These are phyloP conservation scores for Waitea zeae DNA, from an alignment of 1,284 basidiomycete species.

Conservation along the genomic window DNA sequence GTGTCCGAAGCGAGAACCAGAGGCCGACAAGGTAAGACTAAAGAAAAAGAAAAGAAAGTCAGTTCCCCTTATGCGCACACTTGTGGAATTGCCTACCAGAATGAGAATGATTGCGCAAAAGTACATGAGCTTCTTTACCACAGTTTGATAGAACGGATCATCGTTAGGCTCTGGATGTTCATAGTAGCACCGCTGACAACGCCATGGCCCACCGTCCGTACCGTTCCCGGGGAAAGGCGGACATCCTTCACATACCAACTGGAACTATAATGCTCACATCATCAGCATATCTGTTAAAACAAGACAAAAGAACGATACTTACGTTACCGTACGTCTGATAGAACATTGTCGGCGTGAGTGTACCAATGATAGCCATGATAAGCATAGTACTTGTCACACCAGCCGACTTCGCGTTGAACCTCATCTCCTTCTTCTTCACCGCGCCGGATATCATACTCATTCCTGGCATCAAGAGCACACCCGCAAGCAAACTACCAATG, in stretches of 20 bases:
- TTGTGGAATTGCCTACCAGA: conserved; percentile 42
- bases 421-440: conserved; percentile 83
- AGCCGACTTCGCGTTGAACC: conserved; percentile 95
- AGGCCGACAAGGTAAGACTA: conserved; percentile 94
- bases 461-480: conserved; percentile 94
- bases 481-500: conserved; percentile 86
- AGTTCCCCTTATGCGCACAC: conserved; percentile 3
- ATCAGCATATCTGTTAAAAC: conserved; percentile 3
- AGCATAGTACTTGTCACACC: conserved; percentile 99
- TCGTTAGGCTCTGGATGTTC: conserved; percentile 83
- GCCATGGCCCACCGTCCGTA: conserved; percentile 44
- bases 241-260: conserved; percentile 87
- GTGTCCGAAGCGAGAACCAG: conserved; percentile 98
- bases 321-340: conserved; percentile 98
- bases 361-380: conserved; percentile 99
- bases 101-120: conserved; percentile 82
- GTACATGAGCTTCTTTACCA: conserved; percentile 89
- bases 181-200: conserved; percentile 88
- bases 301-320: conserved; percentile 17
- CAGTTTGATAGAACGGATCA: conserved; percentile 94
- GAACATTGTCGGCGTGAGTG: conserved; percentile 89
- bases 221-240: conserved; percentile 22
- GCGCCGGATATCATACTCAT: conserved; percentile 95
- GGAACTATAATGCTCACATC: conserved; percentile 47
- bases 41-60: neutral